Evolutionary conservation across 495 filamentous ascomycete species (phyloP).

Genomic region (Corynascus novoguineensis): DNA sequence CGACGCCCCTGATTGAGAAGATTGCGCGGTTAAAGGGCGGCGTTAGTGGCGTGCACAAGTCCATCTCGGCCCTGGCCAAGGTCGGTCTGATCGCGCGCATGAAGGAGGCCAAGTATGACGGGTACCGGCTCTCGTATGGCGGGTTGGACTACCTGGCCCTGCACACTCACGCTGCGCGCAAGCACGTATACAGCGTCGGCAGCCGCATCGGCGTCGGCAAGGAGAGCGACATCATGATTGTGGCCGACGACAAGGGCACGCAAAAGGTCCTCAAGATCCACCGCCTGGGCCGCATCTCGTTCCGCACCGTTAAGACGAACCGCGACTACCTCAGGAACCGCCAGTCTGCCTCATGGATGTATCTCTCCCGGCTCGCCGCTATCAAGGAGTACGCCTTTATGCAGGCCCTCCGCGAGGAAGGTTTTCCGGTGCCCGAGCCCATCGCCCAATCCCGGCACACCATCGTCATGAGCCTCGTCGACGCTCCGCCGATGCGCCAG

Average conservation of each 20-base stretch:
- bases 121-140: constrained; percentile 94
- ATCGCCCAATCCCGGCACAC: constrained; percentile 86
- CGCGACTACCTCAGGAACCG: constrained; percentile 89
- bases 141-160: constrained; percentile 95
- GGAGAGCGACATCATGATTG: constrained; percentile 92
- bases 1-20: constrained; percentile 79
- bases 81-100: constrained; percentile 84
- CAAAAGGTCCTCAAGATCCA: constrained; percentile 85
- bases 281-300: constrained; percentile 91
- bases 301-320: constrained; percentile 91
- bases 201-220: constrained; percentile 96
- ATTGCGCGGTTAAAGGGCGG: constrained; percentile 76
- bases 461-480: constrained; percentile 87
- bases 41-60: constrained; percentile 70
- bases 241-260: constrained; percentile 59
- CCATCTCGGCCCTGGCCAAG: constrained; percentile 87
- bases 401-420: constrained; percentile 72
- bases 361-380: constrained; percentile 87
- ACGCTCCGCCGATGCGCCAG: constrained; percentile 84
- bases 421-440: constrained; percentile 83
- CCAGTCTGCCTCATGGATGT: constrained; percentile 81
- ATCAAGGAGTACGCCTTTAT: constrained; percentile 92
- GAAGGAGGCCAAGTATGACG: constrained; percentile 96
- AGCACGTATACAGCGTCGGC: constrained; percentile 80
- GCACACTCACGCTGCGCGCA: constrained; percentile 73